Evolutionary conservation across 2,329 filamentous ascomycete species (phyloP).

Genomic region (Fusarium drepaniforme): DNA sequence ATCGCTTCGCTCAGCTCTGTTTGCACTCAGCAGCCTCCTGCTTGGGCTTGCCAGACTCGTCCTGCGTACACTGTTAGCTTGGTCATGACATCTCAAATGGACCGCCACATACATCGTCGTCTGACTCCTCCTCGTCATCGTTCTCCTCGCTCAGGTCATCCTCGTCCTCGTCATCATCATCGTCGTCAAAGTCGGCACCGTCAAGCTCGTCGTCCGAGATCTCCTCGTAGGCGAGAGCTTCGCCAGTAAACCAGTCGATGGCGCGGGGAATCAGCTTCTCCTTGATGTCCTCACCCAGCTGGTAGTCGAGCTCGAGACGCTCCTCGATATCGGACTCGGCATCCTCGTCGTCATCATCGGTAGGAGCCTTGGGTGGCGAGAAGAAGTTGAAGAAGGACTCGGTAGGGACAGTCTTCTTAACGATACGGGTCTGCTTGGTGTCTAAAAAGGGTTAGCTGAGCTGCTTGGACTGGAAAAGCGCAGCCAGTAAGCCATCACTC

Average conservation of each 20-base stretch:
- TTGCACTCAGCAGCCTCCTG: slow-evolving; percentile 97
- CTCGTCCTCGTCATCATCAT: slow-evolving; percentile 94
- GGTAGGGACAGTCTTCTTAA: slow-evolving; percentile 98
- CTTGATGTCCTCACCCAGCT: slow-evolving; percentile 99
- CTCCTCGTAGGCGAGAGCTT: slow-evolving; percentile 97
- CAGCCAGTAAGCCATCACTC: slow-evolving; percentile 48
- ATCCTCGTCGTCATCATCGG: slow-evolving; percentile 78
- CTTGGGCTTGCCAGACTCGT: slow-evolving; percentile 90
- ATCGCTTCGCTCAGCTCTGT: slow-evolving; percentile 76
- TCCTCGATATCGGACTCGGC: slow-evolving; percentile 94
- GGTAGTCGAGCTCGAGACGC: slow-evolving; percentile 97
- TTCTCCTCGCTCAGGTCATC: slow-evolving; percentile 87
- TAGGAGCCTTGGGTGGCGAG: slow-evolving; percentile 89
- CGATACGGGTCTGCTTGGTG: slow-evolving; percentile 98
- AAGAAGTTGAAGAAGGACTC: slow-evolving; percentile 99
- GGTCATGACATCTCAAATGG: background rate
- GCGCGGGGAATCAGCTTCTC: slow-evolving; percentile 99
- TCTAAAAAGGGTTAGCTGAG: slow-evolving; percentile 65
- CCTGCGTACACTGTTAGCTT: slow-evolving; percentile 62
- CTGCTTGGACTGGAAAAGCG: background rate
- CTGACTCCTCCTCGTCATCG: slow-evolving; percentile 84
- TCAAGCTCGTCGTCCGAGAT: slow-evolving; percentile 86
- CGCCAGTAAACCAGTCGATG: slow-evolving; percentile 99
- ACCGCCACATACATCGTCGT: slow-evolving; percentile 75
- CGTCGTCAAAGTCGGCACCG: slow-evolving; percentile 86